Base-by-base conservation (phyloP, 176 grass and related monocot species). In the Avena eriantha region DNA sequence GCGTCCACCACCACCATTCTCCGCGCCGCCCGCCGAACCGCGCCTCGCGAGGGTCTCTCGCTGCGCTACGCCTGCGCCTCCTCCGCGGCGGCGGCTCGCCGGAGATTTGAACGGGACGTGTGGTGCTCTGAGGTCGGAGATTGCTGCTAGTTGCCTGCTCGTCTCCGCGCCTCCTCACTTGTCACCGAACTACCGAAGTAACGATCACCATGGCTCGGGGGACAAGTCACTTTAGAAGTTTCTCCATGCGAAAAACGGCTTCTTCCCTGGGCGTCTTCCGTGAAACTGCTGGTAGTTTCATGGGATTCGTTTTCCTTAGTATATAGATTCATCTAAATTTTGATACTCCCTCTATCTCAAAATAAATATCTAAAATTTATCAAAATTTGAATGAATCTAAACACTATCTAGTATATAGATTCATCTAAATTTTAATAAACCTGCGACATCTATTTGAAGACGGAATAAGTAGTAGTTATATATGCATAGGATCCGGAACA, bases 1-100 rank as follows among this genome's bases (percentile, higher is more conserved):
- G 90, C 70, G 75, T 96, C 97, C 73, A 99, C 87, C 89, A 94
- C 94, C 87, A 96, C 94, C 97, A 96, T 96, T 87, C 33, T 31
- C 50, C 31, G 3, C 55, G 33, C 66, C 13, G n/a, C 17, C 23
- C 65, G 17, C 22, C 3, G 21, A 63, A 22, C 58, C 94, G 86
- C 76, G 81, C 88, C n/a, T 93, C 29, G 10, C n/a, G 19, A 4
- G 17, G 49, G 39, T 3, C 16, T 17, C 21, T 21, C 51, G 36
- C 36, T 39, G 36, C 61, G 5, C 24, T 65, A 31, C 0, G 11
- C 22, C 60, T 1, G 5, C 2, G 10, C 24, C 17, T 54, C 33
- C 58, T 64, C 59, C 14, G n/a, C 13, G 81, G 59, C 48, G 41
- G 15, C 26, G 26, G 72, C 78, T 82, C 51, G 21, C 15, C 83